Base-by-base conservation (phyloP, 2,329 filamentous ascomycete species). In the Talaromyces verruculosus region DNA sequence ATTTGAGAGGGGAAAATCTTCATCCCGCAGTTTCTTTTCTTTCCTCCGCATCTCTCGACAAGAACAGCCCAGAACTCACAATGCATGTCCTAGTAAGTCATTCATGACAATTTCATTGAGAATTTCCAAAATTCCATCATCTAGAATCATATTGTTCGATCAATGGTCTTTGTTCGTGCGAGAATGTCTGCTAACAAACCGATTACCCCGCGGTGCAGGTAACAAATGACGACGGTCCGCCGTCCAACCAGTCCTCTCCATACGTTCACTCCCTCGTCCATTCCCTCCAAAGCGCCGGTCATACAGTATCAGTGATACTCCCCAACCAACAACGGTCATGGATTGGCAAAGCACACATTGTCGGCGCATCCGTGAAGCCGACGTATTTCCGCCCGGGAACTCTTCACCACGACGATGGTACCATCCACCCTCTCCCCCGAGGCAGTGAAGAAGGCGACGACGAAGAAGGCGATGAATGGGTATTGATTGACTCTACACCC, bases 261-360 rank as follows among this genome's bases (percentile, higher is more conserved):
- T 94, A 94, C 73, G 86, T 94, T 68, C 90, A 92, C 80, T 88
- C 87, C 68, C 85, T 94, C 66, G 85, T 93, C 51, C 82, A 87
- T 67, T 85, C 86, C 63, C 88, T 95, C 61, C 88, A 92, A 76
- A 79, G 83, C 65, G 88, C 89, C 37, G 93, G 93, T 7, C 94
- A 97, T 79, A 84, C 82, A n/a, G 92, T 98, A 67, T 96, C 92
- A 7, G 93, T 99, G 60, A 90, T 95, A 69, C 87, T 99, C 15
- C 95, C 95, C 1, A 88, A 97, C 77, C 89, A 89, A 6, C 95
- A 99, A 80, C 89, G 94, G 68, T 97, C 93, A 65, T 99, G 95
- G 95, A 98, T 99, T 73, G 93, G 93, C 72, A 99, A 99, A 83
- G 95, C 95, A 2, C 95, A 98, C 79, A 91, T 98, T 74, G 93